Percentiles rank a stretch among this genome's conserved stretches.
phyloP scores from a whole-genome alignment of 2,329 filamentous ascomycete genomes.

The Dactylellina sp. region DNA sequence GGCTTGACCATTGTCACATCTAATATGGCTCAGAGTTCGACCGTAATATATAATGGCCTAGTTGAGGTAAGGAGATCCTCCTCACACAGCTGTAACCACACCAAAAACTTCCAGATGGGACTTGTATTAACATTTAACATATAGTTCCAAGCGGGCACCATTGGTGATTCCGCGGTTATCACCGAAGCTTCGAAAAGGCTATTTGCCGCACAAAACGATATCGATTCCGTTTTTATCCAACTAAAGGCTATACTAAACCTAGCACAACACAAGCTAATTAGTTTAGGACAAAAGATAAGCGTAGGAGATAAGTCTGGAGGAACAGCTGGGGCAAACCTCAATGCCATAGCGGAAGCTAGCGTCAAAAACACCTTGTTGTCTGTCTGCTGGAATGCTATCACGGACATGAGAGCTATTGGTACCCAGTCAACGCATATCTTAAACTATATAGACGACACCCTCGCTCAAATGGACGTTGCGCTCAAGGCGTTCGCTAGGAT shows the following conservation, averaged over 20 bases:
- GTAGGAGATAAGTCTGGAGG: conserved; percentile 30
- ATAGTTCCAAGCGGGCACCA: conserved; percentile 32
- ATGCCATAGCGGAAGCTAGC: conserved; percentile 31
- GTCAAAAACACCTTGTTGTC: conserved; percentile 21
- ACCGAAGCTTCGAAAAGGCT: conserved; percentile 10
- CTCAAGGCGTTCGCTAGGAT: conserved; percentile 30
- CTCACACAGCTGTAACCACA: too few relatives aligned
- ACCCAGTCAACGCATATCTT: conserved; percentile 27
- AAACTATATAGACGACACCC: conserved; percentile 2
- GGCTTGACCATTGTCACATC: conserved; percentile 27
- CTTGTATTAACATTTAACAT: too few relatives aligned
- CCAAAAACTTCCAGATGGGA: too few relatives aligned
- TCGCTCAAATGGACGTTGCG: conserved; percentile 9
- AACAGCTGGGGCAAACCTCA: conserved; percentile 35
- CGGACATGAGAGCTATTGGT: conserved; percentile 21
- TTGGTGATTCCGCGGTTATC: conserved; percentile 13
- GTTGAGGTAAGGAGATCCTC: conserved; percentile 11
- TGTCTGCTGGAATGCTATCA: conserved; percentile 35
- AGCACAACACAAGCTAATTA: conserved; percentile 20
- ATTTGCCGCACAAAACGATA: conserved; percentile 4
- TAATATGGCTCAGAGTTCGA: conserved; percentile 32
- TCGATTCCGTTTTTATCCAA: conserved; percentile 16
- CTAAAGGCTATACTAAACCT: conserved; percentile 25
- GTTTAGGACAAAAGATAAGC: conserved; percentile 17
- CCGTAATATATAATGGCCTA: conserved; percentile 15